Evolutionary conservation across 345 rosid species (phyloP).

Genomic region (Arabis hirsuta): DNA sequence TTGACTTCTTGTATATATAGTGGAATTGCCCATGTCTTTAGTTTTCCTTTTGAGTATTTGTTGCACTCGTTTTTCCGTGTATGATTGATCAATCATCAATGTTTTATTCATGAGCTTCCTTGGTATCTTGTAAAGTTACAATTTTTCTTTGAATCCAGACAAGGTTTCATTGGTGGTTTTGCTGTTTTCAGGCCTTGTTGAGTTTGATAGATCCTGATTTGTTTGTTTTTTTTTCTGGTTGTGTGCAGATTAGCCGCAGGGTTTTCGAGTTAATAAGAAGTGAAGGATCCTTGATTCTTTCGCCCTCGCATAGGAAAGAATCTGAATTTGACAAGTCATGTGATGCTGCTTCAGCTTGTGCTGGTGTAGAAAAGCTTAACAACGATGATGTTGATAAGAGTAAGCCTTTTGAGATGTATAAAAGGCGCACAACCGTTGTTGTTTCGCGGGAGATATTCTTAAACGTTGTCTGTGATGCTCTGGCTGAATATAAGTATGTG

Average conservation of each 20-base stretch:
- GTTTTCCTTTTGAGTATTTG: too few species aligned
- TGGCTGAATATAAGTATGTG: slow-evolving; percentile 91
- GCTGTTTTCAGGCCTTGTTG: background rate
- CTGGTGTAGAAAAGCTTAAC: slow-evolving; percentile 36
- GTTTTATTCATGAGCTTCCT: too few species aligned
- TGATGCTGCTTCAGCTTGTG: slow-evolving; percentile 38
- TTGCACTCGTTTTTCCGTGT: too few species aligned
- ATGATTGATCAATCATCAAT: too few species aligned
- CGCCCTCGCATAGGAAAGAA: slow-evolving; percentile 48
- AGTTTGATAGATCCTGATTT: background rate
- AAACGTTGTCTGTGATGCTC: slow-evolving; percentile 79
- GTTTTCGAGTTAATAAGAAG: slow-evolving; percentile 75
- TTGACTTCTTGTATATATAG: too few species aligned
- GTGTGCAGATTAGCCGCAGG: slow-evolving; percentile 79
- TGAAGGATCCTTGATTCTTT: slow-evolving; percentile 51
- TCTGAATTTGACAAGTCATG: slow-evolving; percentile 46
- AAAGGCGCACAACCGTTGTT: slow-evolving; percentile 79
- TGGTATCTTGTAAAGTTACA: background rate
- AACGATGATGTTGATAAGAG: slow-evolving; percentile 47
- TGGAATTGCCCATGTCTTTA: too few species aligned
- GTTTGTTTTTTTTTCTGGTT: slow-evolving; percentile 8
- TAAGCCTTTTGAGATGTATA: slow-evolving; percentile 78
- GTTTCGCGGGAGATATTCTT: slow-evolving; percentile 71
- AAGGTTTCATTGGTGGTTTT: background rate
- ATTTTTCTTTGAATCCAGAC: background rate